These are phyloP conservation scores for Cladophialophora bantiana DNA, from an alignment of 2,329 filamentous ascomycete genomes.

Conservation along the genomic window DNA sequence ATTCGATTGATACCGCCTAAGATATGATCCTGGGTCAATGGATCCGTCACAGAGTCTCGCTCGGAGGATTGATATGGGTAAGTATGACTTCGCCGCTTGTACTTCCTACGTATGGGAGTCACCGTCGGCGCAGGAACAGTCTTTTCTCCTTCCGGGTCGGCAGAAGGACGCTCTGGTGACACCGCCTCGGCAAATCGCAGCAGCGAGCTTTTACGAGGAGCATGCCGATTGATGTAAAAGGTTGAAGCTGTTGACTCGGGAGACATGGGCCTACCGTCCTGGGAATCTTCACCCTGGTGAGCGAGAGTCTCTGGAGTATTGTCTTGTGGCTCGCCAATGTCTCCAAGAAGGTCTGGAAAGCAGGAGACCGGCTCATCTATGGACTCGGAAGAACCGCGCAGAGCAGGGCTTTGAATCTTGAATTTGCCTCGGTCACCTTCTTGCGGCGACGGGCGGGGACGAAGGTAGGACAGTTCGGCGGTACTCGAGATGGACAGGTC, in stretches of 20 bases:
- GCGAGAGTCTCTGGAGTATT: neutral
- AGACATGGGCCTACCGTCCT: slow-evolving; percentile 8
- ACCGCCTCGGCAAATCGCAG: slow-evolving; percentile 36
- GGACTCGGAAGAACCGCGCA: neutral
- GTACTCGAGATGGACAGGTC: slow-evolving; percentile 25
- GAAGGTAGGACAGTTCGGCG: slow-evolving; percentile 28
- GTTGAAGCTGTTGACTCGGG: slow-evolving; percentile 11
- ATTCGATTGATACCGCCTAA: slow-evolving; percentile 20
- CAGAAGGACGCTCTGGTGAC: slow-evolving; percentile 28
- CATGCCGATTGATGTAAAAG: slow-evolving; percentile 32
- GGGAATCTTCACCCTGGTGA: neutral
- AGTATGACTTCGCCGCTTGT: slow-evolving; percentile 31
- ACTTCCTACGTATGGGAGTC: slow-evolving; percentile 14
- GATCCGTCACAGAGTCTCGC: slow-evolving; percentile 18
- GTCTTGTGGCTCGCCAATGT: neutral
- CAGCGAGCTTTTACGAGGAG: slow-evolving; percentile 39
- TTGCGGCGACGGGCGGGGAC: neutral
- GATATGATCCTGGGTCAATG: slow-evolving; percentile 11
- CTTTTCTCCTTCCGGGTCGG: slow-evolving; percentile 10
- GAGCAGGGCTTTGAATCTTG: neutral
- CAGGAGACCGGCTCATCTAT: neutral
- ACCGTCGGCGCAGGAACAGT: neutral
- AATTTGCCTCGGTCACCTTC: neutral
- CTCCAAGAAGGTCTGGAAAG: slow-evolving; percentile 12
- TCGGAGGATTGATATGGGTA: slow-evolving; percentile 33